Evolutionary conservation across 2,329 filamentous ascomycete genomes (phyloP), one percentile per base, ranked within the genome.

Genomic region (Xylariales sp.): DNA sequence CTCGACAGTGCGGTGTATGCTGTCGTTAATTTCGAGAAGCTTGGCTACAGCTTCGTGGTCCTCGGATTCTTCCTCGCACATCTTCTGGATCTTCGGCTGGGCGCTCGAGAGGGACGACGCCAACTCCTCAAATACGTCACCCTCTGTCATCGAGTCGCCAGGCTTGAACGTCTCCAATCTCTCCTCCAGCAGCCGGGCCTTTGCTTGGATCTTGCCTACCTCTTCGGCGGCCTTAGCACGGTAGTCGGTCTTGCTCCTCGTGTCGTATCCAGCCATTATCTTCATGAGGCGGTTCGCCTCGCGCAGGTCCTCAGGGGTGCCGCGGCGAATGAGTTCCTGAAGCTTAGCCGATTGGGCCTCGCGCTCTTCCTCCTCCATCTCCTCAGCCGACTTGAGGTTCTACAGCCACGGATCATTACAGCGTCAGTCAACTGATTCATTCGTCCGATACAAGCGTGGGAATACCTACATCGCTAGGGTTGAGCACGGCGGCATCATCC

Each of bases 251-350:
- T 97, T 97, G 60, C 88, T 85, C 51, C 90, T 76, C 41, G 88
- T 96, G 61, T 98, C 93, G 62, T 87, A 98, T 45, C 93, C 93
- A 37, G 93, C 93, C 93, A 98, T 97, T 49, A 98, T 78, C 66
- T 98, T 98, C 93, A 98, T 98, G 37, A 98, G 73, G 51, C 88
- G 83, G 59, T 97, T 98, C 38, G 93, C 93, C 69, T 98, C 93
- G 60, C 96, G 91, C 42, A 98, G 68, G 60, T 98, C 93, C 47
- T 94, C 85, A 18, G 93, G 93, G 5, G 87, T 83, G 38, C 93
- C 93, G 49, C 93, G 76, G 43, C 93, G 83, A 57, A 98, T 97
- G 37, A 98, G 72, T 65, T 98, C 93, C 59, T 98, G 93, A 14
- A 98, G 74, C 64, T 98, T 98, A n/a, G 93, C 93, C 3, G 89